Base-by-base conservation (phyloP, 257 asterid species). In the Mentha longifolia region DNA sequence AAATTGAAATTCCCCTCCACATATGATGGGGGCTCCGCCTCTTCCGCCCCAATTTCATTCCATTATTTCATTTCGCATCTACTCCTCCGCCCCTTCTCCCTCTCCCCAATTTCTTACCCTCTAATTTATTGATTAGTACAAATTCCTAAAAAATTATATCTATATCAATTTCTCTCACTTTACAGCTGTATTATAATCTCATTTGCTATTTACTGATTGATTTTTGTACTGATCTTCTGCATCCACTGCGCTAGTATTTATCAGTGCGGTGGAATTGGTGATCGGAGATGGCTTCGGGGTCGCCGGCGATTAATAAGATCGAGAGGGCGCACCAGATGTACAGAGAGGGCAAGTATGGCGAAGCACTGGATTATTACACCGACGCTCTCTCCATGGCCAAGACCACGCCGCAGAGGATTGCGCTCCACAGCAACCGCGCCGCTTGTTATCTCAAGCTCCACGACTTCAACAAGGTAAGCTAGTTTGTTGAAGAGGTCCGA, bases 341-440 rank as follows among this genome's bases (percentile, higher is more conserved):
- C 84, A 81, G 99, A 59, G 97, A 92, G 56, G 96, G 94, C 46
- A 86, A 77, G 81, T 86, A 89, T 74, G 79, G 74, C 65, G 92
- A 92, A 65, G 98, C 98, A 19, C 88, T 95, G 57, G 87, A 66
- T 67, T 89, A 73, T 68, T 95, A 95, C 79, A 92, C 97, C 2
- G 92, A 92, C 67, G 97, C 98, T n/a, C 93, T 95, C 47, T 87
- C 92, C 66, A 47, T 82, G 83, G 93, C 99, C 37, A 92, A 85
- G 84, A 84, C 91, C 65, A 86, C 84, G 52, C 89, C 95, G 59
- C 99, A 92, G 77, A 87, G 76, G 84, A 90, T 95, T 71, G 99
- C 99, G 22, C 95, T 95, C 54, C 99, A 95, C 78, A 95, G 99
- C 81, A 95, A 95, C 74, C 96, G 98, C 12, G 99, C 99, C 76